Evolutionary conservation across 1,284 basidiomycete genomes (phyloP).

Genomic region (Mycena sp.): DNA sequence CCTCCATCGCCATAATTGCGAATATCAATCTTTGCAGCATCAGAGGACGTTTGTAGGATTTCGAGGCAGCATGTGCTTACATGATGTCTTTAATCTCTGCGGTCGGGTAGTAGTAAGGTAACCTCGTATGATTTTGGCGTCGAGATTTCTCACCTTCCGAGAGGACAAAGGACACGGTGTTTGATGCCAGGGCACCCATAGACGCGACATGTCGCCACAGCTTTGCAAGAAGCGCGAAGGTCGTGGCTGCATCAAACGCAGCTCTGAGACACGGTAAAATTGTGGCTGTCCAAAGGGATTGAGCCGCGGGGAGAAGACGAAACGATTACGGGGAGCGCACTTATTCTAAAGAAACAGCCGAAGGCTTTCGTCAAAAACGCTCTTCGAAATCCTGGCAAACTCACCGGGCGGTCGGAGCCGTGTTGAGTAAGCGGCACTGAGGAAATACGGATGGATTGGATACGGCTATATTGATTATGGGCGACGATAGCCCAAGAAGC

Average conservation of each 20-base stretch:
- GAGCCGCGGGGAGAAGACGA: too few relatives aligned
- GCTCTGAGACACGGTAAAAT: conserved; percentile 12
- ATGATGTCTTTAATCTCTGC: neutral
- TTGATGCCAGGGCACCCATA: neutral
- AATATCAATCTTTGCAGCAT: conserved; percentile 2
- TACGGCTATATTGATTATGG: conserved; percentile 3
- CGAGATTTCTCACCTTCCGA: neutral
- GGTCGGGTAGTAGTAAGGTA: too few relatives aligned
- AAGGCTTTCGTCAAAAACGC: neutral
- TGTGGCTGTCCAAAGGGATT: neutral
- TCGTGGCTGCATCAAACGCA: conserved; percentile 4
- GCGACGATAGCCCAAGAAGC: neutral
- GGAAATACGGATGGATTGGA: conserved; percentile 5
- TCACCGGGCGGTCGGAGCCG: neutral
- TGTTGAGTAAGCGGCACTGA: neutral
- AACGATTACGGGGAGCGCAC: neutral
- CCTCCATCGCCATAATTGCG: neutral
- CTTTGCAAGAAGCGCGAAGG: neutral
- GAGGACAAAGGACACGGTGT: neutral
- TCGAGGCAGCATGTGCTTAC: neutral
- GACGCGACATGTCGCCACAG: neutral
- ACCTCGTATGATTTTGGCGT: too few relatives aligned
- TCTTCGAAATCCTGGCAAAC: neutral
- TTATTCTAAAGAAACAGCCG: neutral
- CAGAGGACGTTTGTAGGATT: too few relatives aligned